Evolutionary conservation across 2,329 filamentous ascomycete genomes (phyloP).

Genomic region (Colletotrichum graminicola): DNA sequence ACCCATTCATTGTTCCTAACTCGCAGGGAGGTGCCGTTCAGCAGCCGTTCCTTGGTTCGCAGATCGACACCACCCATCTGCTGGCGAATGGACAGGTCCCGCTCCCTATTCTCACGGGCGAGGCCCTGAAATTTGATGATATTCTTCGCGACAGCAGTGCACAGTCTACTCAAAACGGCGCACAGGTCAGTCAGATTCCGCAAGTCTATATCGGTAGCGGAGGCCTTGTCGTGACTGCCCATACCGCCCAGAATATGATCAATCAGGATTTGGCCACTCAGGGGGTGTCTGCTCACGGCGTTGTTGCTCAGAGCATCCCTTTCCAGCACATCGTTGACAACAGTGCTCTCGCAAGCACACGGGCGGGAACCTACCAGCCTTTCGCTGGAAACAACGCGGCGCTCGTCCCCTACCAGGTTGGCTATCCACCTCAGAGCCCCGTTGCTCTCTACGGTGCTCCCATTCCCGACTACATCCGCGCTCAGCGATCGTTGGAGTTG

Average conservation of each 20-base stretch:
- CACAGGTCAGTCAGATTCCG: neutral
- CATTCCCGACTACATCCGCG: slow-evolving; percentile 43
- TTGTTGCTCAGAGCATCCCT: neutral
- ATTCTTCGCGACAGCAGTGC: neutral
- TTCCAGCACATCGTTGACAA: neutral
- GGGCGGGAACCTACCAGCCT: slow-evolving; percentile 9
- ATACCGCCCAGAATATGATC: neutral
- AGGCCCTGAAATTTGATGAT: slow-evolving; percentile 10
- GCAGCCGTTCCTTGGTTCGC: slow-evolving; percentile 22
- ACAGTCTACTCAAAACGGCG: neutral
- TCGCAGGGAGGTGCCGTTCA: slow-evolving; percentile 10
- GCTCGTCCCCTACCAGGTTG: slow-evolving; percentile 30
- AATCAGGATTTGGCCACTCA: neutral
- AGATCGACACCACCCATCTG: slow-evolving; percentile 22
- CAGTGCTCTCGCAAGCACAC: neutral
- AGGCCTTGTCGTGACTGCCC: neutral
- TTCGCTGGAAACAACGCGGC: slow-evolving; percentile 3
- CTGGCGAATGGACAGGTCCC: slow-evolving; percentile 20
- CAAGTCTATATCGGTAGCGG: slow-evolving; percentile 3
- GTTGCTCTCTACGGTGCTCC: neutral
- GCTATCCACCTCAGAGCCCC: slow-evolving; percentile 1
- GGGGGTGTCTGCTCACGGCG: neutral
- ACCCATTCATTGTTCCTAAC: slow-evolving; percentile 18
- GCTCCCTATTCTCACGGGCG: neutral
- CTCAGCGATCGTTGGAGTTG: slow-evolving; percentile 54